Conservation (phyloP, 208 protist species). For the Acanthamoeba culbertsoni region DNA sequence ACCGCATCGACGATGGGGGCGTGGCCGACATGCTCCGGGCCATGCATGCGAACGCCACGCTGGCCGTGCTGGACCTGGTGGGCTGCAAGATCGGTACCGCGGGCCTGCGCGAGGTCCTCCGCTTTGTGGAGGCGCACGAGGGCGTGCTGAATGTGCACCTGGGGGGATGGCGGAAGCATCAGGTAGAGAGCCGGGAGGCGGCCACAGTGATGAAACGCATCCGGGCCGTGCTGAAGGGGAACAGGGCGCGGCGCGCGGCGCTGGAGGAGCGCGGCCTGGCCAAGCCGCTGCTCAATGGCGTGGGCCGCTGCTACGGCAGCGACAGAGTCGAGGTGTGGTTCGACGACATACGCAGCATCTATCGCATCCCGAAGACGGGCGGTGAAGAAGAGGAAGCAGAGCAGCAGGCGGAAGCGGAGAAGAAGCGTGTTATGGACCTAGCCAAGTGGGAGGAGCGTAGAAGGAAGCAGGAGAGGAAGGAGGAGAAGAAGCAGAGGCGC, state of each 20-base stretch:
- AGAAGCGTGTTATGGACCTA: too few relatives aligned
- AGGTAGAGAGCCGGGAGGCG: background rate
- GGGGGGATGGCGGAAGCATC: background rate
- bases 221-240: background rate
- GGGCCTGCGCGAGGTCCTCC: background rate
- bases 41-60: background rate
- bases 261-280: background rate
- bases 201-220: background rate
- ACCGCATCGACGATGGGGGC: background rate
- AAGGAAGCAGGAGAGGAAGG: background rate
- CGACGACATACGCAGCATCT: background rate
- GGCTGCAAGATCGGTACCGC: background rate
- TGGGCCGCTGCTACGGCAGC: background rate
- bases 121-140: background rate
- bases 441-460: background rate
- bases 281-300: background rate
- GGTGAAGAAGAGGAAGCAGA: background rate
- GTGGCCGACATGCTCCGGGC: background rate
- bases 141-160: background rate
- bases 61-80: background rate
- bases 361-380: background rate
- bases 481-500: background rate
- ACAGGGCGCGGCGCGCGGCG: background rate
- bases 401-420: background rate
- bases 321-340: background rate